Percentiles rank a stretch among this genome's conserved stretches.
Evolutionary conservation across 345 rosid species (phyloP).

Genomic region (Firmiana major): DNA sequence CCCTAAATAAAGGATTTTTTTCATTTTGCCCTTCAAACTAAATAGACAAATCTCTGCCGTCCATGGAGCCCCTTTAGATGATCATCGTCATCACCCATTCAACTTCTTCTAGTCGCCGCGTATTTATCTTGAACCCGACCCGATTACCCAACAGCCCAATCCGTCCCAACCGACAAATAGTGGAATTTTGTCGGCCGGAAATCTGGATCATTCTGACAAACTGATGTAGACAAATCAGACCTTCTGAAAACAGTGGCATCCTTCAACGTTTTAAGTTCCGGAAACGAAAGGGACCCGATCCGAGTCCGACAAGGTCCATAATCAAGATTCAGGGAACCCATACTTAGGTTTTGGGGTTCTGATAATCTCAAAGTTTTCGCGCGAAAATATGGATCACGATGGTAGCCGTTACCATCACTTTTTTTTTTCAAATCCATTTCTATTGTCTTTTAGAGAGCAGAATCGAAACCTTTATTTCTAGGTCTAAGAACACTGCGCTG

Average conservation of each 20-base stretch:
- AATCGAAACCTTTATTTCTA: neutral
- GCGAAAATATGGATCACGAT: constrained; percentile 20
- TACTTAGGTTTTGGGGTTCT: constrained; percentile 8
- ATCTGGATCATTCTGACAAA: neutral
- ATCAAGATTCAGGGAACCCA: too few species aligned
- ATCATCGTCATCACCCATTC: neutral
- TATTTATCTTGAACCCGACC: neutral
- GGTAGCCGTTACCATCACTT: constrained; percentile 7
- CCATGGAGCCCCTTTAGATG: neutral
- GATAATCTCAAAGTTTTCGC: neutral
- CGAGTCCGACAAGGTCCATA: neutral
- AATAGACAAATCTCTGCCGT: neutral
- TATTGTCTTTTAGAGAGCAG: neutral
- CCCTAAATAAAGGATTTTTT: neutral
- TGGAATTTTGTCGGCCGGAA: neutral
- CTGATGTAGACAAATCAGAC: neutral
- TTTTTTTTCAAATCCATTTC: neutral
- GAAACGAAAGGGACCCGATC: neutral
- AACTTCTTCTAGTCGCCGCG: constrained; percentile 21
- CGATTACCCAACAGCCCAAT: neutral
- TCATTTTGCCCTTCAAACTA: neutral
- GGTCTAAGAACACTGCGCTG: constrained; percentile 87
- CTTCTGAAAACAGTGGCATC: neutral
- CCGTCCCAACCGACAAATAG: neutral
- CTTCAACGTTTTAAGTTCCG: neutral